phyloP scores from a whole-genome alignment of 2,329 filamentous ascomycete genomes.

The Cladobotryum mycophilum region DNA sequence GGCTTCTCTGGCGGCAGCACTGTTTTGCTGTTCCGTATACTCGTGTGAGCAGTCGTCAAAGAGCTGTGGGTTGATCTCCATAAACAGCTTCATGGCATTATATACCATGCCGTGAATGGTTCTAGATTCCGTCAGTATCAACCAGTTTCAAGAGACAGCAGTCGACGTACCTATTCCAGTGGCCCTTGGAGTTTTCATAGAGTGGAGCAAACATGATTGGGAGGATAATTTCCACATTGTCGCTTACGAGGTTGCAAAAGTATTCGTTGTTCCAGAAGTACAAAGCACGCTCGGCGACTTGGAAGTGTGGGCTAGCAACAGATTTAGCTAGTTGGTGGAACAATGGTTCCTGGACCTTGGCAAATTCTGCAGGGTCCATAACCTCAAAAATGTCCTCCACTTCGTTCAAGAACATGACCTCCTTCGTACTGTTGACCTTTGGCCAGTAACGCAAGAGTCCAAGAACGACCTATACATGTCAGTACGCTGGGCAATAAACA shows the following conservation, averaged over 20 bases:
- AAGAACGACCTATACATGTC: slow-evolving; percentile 65
- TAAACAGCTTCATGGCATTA: slow-evolving; percentile 99
- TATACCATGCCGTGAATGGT: slow-evolving; percentile 99
- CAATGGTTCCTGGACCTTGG: slow-evolving; percentile 94
- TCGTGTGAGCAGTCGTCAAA: slow-evolving; percentile 99
- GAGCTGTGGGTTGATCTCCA: slow-evolving; percentile 98
- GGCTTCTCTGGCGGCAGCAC: slow-evolving; percentile 75
- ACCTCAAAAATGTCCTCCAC: slow-evolving; percentile 99
- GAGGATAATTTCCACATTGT: slow-evolving; percentile 96
- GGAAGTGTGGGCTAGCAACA: slow-evolving; percentile 96
- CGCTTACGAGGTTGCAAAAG: slow-evolving; percentile 97
- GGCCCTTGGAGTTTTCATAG: slow-evolving; percentile 97
- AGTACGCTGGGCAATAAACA: neutral
- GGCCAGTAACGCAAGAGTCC: slow-evolving; percentile 96
- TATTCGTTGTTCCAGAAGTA: slow-evolving; percentile 99
- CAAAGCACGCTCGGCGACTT: slow-evolving; percentile 91
- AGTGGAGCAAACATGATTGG: slow-evolving; percentile 99
- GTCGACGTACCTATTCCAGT: slow-evolving; percentile 83
- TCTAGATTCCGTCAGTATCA: slow-evolving; percentile 44
- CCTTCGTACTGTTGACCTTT: slow-evolving; percentile 98
- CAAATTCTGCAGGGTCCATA: slow-evolving; percentile 97
- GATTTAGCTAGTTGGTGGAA: slow-evolving; percentile 98
- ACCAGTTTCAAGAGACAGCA: neutral
- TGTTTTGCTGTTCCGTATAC: slow-evolving; percentile 95
- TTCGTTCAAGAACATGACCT: slow-evolving; percentile 99